These are phyloP conservation scores for Citrullus amarus DNA, from an alignment of 306 rosid genomes.

Conservation along the genomic window DNA sequence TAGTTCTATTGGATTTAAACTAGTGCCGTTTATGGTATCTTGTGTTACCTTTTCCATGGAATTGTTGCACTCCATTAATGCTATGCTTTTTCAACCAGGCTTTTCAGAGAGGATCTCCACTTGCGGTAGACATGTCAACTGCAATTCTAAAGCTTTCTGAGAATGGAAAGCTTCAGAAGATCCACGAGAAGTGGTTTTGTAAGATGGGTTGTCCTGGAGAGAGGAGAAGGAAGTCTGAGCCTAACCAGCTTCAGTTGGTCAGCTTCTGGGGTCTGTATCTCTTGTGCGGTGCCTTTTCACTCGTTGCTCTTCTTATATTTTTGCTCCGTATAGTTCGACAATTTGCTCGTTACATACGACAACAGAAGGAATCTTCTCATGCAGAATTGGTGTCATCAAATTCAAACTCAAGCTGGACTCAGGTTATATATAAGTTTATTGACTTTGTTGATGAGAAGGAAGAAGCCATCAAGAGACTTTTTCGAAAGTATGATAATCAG, in stretches of 20 bases:
- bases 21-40: background rate
- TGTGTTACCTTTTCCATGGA: slow-evolving; percentile 11
- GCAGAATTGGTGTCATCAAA: slow-evolving; percentile 19
- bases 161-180: slow-evolving; percentile 64
- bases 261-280: slow-evolving; percentile 95
- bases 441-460: slow-evolving; percentile 76
- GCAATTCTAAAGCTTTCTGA: slow-evolving; percentile 81
- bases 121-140: slow-evolving; percentile 77
- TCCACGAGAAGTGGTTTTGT: slow-evolving; percentile 66
- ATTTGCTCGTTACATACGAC: slow-evolving; percentile 41
- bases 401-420: slow-evolving; percentile 27
- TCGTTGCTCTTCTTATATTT: slow-evolving; percentile 36
- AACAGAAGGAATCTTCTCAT: slow-evolving; percentile 26
- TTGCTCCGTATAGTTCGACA: slow-evolving; percentile 44
- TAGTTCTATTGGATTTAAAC: background rate
- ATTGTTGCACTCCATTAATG: background rate
- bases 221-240: slow-evolving; percentile 27
- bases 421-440: slow-evolving; percentile 40
- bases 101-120: slow-evolving; percentile 75
- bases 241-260: slow-evolving; percentile 47
- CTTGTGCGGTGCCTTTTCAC: slow-evolving; percentile 31
- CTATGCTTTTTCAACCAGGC: slow-evolving; percentile 37
- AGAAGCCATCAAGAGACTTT: slow-evolving; percentile 77
- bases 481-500: slow-evolving; percentile 31
- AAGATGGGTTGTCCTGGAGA: slow-evolving; percentile 66